phyloP scores from a whole-genome alignment of 1,284 basidiomycete species.

The Volvariella surrecta region DNA sequence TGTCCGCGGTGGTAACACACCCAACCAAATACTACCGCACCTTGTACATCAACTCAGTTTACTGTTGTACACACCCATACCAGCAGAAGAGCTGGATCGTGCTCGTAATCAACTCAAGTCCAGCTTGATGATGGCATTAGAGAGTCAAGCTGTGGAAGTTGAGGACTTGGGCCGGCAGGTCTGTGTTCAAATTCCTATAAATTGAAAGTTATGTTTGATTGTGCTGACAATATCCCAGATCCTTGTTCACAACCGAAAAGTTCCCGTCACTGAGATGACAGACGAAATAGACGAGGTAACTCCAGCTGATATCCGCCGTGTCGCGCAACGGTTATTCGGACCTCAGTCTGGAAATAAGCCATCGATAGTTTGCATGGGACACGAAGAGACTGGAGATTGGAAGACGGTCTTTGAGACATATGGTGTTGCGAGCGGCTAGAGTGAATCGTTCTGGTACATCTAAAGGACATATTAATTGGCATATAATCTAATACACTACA shows the following conservation, averaged over 20 bases:
- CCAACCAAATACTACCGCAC: conserved; percentile 72
- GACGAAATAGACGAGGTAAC: conserved; percentile 81
- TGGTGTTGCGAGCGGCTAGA: conserved; percentile 36
- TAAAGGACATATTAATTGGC: conserved; percentile 2
- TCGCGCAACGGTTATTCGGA: conserved; percentile 69
- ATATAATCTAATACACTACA: conserved; percentile 8
- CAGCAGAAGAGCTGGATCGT: conserved; percentile 64
- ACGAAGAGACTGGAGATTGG: conserved; percentile 60
- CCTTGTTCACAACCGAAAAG: conserved; percentile 85
- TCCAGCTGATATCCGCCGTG: conserved; percentile 59
- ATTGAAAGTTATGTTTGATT: conserved; percentile 5
- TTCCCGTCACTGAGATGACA: conserved; percentile 89
- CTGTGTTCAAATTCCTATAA: conserved; percentile 12
- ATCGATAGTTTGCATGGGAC: conserved; percentile 68
- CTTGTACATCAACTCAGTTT: conserved; percentile 81
- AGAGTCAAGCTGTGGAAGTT: conserved; percentile 85
- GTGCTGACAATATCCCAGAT: conserved; percentile 39
- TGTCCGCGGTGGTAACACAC: conserved; percentile 48
- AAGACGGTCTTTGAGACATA: conserved; percentile 56
- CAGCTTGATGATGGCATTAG: conserved; percentile 91
- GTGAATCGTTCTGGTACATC: too few relatives aligned
- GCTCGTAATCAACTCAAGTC: conserved; percentile 97
- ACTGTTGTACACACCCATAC: conserved; percentile 61
- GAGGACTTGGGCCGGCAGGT: conserved; percentile 85
- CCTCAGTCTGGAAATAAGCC: conserved; percentile 52